phyloP scores from a whole-genome alignment of 306 rosid genomes.

The Pyrus pyrifolia region DNA sequence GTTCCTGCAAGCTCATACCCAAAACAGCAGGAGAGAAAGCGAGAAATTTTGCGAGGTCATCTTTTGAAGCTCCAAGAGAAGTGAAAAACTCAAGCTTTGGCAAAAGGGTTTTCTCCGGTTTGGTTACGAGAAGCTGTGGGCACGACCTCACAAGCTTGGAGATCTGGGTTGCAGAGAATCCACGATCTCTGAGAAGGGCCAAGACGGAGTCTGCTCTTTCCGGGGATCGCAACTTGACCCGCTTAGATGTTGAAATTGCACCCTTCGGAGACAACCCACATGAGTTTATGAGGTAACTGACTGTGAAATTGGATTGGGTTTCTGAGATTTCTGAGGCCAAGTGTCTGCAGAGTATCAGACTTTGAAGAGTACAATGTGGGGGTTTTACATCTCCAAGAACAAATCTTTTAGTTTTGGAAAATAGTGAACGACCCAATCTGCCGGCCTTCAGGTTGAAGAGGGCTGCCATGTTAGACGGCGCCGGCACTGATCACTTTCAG shows the following conservation, averaged over 20 bases:
- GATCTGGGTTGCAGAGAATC: too few relatives aligned
- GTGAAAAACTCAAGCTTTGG: too few relatives aligned
- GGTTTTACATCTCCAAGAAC: not conserved
- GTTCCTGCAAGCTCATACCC: conserved; percentile 2
- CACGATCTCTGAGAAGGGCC: not conserved
- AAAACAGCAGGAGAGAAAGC: not conserved
- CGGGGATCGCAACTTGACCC: not conserved
- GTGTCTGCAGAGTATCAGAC: not conserved
- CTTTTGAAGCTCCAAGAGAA: conserved; percentile 25
- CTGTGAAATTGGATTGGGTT: not conserved
- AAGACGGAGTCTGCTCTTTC: conserved; percentile 21
- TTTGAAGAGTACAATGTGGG: not conserved
- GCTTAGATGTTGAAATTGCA: conserved; percentile 13
- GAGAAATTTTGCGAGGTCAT: not conserved
- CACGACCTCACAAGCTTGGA: not conserved
- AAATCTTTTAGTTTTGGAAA: not conserved
- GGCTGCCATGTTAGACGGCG: not conserved
- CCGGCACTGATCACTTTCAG: not conserved
- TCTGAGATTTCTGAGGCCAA: not conserved
- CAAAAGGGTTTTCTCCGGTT: too few relatives aligned
- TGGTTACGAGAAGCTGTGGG: too few relatives aligned
- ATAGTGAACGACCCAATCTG: not conserved
- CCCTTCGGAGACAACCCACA: conserved; percentile 25
- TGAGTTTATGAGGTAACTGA: conserved; percentile 21
- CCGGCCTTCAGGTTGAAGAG: not conserved